A percentile compares a stretch with the other conserved stretches of the same genome.
Conservation (phyloP, 2,329 filamentous ascomycete genomes). For the Colletotrichum zoysiae region DNA sequence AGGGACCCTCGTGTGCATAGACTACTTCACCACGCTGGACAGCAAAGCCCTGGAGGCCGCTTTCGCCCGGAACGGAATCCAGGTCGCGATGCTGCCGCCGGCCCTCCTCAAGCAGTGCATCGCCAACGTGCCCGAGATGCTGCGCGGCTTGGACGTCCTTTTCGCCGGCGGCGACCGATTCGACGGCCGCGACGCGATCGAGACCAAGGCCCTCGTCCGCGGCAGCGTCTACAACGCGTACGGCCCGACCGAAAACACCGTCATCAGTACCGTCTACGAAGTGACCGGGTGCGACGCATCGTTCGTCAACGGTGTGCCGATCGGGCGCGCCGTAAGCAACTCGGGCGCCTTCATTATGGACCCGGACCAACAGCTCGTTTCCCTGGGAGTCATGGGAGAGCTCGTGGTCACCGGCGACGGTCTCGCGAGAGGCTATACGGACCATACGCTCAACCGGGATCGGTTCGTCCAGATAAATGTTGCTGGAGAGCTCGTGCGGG, state of each 20-base stretch:
- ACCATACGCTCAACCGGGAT: conserved; percentile 31
- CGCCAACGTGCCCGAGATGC: neutral
- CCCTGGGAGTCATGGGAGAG: conserved; percentile 12
- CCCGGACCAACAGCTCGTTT: neutral
- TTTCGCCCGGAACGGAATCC: neutral
- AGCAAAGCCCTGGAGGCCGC: conserved; percentile 4
- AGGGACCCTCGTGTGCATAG: neutral
- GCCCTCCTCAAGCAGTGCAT: conserved; percentile 15
- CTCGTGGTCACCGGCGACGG: conserved; percentile 13
- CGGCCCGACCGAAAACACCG: conserved; percentile 6
- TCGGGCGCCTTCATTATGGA: conserved; percentile 13
- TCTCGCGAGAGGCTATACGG: conserved; percentile 17
- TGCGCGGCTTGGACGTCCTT: neutral
- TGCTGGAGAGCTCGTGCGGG: conserved; percentile 17
- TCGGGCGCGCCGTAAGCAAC: conserved; percentile 7
- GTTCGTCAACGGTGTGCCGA: neutral
- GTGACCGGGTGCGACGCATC: neutral
- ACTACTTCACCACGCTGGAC: conserved; percentile 12
- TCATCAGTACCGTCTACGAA: conserved; percentile 8
- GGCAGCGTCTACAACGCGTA: conserved; percentile 17
- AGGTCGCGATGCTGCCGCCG: conserved; percentile 1
- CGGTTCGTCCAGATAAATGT: conserved; percentile 43
- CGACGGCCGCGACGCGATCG: conserved; percentile 6
- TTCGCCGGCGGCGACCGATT: conserved; percentile 1
- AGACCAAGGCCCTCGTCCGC: neutral